phyloP scores from a whole-genome alignment of 139 green algal genomes.

The Gonium pectorale region DNA sequence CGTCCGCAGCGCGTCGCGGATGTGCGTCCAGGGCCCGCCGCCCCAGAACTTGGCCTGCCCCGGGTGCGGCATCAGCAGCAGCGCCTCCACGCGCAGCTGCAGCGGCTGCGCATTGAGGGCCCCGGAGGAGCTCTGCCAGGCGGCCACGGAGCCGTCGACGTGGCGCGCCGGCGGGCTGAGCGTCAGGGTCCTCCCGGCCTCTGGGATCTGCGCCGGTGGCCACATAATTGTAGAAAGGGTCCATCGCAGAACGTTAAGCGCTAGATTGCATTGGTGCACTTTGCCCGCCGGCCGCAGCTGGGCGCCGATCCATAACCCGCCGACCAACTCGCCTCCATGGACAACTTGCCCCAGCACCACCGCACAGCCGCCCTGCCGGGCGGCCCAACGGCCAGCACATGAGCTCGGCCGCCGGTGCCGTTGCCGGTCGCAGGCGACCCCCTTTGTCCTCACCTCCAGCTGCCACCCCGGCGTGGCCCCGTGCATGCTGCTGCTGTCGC shows the following conservation, averaged over 20 bases:
- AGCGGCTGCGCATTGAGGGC: background rate
- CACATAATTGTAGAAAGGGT: too few relatives aligned
- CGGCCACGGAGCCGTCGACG: background rate
- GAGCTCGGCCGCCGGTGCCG: too few relatives aligned
- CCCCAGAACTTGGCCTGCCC: conserved; percentile 37
- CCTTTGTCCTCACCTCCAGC: conserved; percentile 10
- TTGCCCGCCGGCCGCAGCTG: too few relatives aligned
- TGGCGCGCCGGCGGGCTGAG: background rate
- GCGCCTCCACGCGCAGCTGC: background rate
- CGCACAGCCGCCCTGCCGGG: too few relatives aligned
- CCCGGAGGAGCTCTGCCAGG: too few relatives aligned
- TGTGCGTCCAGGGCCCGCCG: conserved; percentile 2
- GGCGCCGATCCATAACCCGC: too few relatives aligned
- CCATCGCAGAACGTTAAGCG: too few relatives aligned
- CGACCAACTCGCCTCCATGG: too few relatives aligned
- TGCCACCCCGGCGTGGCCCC: conserved; percentile 1
- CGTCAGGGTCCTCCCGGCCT: background rate
- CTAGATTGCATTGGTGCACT: too few relatives aligned
- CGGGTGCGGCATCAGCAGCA: conserved; percentile 21
- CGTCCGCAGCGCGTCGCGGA: conserved; percentile 28
- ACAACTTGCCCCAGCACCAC: too few relatives aligned
- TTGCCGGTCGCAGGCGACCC: too few relatives aligned
- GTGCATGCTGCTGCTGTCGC: conserved; percentile 9
- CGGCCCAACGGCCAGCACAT: too few relatives aligned
- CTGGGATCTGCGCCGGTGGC: conserved; percentile 15